These are phyloP conservation scores for Epichloe aotearoae DNA, from an alignment of 2,329 filamentous ascomycete genomes.

Conservation along the genomic window DNA sequence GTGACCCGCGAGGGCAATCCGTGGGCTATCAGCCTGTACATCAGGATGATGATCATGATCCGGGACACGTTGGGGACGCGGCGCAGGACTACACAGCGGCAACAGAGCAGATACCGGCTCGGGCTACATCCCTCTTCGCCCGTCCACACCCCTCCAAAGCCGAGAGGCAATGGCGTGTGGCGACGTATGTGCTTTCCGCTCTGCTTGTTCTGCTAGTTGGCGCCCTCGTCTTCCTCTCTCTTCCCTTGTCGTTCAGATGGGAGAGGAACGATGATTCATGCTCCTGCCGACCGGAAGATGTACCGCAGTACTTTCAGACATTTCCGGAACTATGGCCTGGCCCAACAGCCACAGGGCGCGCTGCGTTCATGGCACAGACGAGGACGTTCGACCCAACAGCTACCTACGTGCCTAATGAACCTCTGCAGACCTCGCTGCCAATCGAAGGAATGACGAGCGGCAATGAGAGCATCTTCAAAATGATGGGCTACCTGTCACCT, in stretches of 20 bases:
- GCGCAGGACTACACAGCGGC: background rate
- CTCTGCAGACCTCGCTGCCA: conserved; percentile 57
- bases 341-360: conserved; percentile 54
- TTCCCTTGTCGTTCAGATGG: conserved; percentile 18
- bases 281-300: conserved; percentile 22
- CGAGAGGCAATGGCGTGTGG: conserved; percentile 17
- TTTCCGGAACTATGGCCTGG: conserved; percentile 47
- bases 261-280: conserved; percentile 12
- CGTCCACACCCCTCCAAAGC: conserved; percentile 8
- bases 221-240: conserved; percentile 22
- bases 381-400: conserved; percentile 52
- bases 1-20: conserved; percentile 6
- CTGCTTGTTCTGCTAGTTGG: conserved; percentile 24
- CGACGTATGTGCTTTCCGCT: conserved; percentile 19
- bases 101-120: background rate
- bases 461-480: conserved; percentile 54
- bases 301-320: conserved; percentile 53
- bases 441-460: conserved; percentile 44
- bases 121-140: background rate
- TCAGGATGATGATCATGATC: conserved; percentile 16
- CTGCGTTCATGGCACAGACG: conserved; percentile 60
- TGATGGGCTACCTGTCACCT: conserved; percentile 54
- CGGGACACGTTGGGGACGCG: background rate
- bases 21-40: conserved; percentile 21
- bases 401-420: conserved; percentile 54